Conservation (phyloP, 306 rosid species). For the Chamaecrista fasciculata region DNA sequence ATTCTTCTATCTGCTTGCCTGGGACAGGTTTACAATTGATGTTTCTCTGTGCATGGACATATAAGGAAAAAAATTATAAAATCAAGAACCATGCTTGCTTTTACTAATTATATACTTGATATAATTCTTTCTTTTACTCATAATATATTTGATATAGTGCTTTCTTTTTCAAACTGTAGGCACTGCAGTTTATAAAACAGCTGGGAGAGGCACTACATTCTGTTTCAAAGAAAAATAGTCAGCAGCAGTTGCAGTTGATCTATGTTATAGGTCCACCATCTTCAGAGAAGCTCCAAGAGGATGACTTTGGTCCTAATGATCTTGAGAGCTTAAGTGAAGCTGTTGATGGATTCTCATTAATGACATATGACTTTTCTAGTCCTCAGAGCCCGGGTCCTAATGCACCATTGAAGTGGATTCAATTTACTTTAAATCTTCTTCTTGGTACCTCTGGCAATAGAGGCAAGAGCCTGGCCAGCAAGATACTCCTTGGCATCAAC, state of each 20-base stretch:
- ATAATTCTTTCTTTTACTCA: slow-evolving; percentile 1
- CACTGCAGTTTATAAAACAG: slow-evolving; percentile 76
- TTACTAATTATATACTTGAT: no score
- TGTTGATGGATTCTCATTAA: slow-evolving; percentile 90
- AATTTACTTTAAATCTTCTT: slow-evolving; percentile 52
- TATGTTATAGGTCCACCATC: slow-evolving; percentile 93
- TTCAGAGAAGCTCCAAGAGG: slow-evolving; percentile 66
- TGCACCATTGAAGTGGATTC: slow-evolving; percentile 96
- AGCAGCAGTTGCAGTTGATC: slow-evolving; percentile 59
- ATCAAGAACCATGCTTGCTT: slow-evolving; percentile 18
- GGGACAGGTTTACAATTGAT: slow-evolving; percentile 16
- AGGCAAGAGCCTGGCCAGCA: slow-evolving; percentile 44
- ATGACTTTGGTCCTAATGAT: slow-evolving; percentile 88
- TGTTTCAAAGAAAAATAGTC: slow-evolving; percentile 41
- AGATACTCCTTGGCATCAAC: slow-evolving; percentile 88
- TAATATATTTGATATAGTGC: slow-evolving; percentile 17
- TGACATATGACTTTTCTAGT: slow-evolving; percentile 91
- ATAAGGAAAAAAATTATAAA: neutral
- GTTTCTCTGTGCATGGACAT: neutral
- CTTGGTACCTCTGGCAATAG: slow-evolving; percentile 46
- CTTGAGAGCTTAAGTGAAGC: slow-evolving; percentile 58
- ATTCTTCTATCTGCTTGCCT: neutral
- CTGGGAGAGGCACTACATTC: slow-evolving; percentile 87
- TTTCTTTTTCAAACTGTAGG: slow-evolving; percentile 53
- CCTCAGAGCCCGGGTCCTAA: slow-evolving; percentile 91